phyloP scores from a whole-genome alignment of 129 eudicot genomes.

The Chrysanthemum makinoi region DNA sequence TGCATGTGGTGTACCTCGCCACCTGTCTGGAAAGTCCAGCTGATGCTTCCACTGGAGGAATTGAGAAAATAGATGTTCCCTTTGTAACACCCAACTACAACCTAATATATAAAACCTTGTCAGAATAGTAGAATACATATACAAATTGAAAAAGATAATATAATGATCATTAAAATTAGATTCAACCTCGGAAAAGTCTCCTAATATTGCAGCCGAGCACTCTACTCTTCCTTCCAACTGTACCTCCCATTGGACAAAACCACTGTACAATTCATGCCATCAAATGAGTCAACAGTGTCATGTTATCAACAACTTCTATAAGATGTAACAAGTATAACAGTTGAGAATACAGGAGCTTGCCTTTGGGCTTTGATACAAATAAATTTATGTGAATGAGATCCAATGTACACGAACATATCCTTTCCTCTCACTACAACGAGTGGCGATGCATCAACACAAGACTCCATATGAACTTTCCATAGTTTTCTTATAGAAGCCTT shows the following conservation, averaged over 20 bases:
- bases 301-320: background rate
- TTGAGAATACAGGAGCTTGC: slow-evolving; percentile 30
- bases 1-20: slow-evolving; percentile 39
- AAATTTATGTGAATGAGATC: slow-evolving; percentile 84
- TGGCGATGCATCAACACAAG: slow-evolving; percentile 98
- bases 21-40: slow-evolving; percentile 70
- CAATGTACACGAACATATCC: slow-evolving; percentile 60
- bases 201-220: slow-evolving; percentile 76
- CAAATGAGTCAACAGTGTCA: slow-evolving; percentile 8
- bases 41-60: slow-evolving; percentile 56
- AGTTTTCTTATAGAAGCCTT: slow-evolving; percentile 41
- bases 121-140: background rate
- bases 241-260: slow-evolving; percentile 68
- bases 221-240: slow-evolving; percentile 76
- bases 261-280: slow-evolving; percentile 40
- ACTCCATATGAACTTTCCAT: slow-evolving; percentile 77
- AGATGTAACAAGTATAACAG: background rate
- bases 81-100: slow-evolving; percentile 85
- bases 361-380: slow-evolving; percentile 64
- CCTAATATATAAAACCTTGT: slow-evolving; percentile 29
- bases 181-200: slow-evolving; percentile 70
- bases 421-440: slow-evolving; percentile 59
- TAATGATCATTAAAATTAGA: slow-evolving; percentile 6
- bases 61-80: slow-evolving; percentile 84
- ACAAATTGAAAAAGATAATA: background rate